Base-by-base conservation (phyloP, 1,284 basidiomycete genomes). In the Lentinus polychrous region DNA sequence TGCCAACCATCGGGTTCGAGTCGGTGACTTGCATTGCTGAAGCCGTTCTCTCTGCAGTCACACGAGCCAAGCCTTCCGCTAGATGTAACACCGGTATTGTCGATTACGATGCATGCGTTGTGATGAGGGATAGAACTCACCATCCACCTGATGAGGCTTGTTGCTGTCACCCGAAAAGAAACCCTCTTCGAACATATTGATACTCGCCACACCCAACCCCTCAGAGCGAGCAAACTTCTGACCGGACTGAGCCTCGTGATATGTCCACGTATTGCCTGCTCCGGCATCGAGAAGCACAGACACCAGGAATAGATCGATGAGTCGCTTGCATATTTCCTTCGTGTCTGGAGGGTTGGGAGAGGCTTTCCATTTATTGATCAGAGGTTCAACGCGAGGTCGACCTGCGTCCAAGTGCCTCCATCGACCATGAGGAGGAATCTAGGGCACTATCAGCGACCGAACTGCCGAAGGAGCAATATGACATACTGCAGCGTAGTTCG, bases 241-340 rank as follows among this genome's bases (percentile, higher is more conserved):
- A 0, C 78, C 80, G 0, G 78, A 78, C 0, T 60, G 63, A 8
- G 70, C 66, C 56, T 95, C 93, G 10, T 69, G 74, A 65, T 89
- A 97, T 12, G 66, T 68, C 94, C 94, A 97, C 14, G 68, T 65
- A 53, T 83, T 84, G 0, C 94, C 94, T 0, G 94, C 94, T 0
- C 94, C 94, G 0, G 94, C 94, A 57, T 97, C 94, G 42, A 97
- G 81, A 15, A 97, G 74, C 4, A 97, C 94, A 4, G 91, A 92
- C 15, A 95, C 91, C 51, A 97, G 75, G 70, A 94, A 95, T 27
- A 97, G 78, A 67, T 98, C 94, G 57, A 97, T 75, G 17, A 93
- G 73, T 1, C 91, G 75, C 46, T 81, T 80, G 45, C 81, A 78
- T 38, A 78, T 76, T 60, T 92, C 89, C 45, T 78, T 78, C 3